phyloP scores from a whole-genome alignment of 2,329 filamentous ascomycete genomes.

The Intubia oerlemansii region DNA sequence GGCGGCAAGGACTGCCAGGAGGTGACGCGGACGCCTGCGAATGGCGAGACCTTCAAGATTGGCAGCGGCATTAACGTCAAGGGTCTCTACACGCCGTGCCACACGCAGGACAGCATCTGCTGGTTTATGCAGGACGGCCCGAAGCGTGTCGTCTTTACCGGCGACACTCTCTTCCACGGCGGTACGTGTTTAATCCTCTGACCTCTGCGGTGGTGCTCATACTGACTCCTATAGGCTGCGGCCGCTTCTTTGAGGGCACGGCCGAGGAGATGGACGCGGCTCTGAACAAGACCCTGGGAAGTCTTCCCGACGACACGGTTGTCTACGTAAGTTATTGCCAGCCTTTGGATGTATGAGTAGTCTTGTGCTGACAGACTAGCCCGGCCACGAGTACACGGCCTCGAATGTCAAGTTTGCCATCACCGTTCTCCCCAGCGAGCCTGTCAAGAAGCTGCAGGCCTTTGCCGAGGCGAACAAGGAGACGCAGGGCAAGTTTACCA shows the following conservation, averaged over 20 bases:
- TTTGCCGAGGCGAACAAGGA: conserved; percentile 65
- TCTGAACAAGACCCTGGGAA: conserved; percentile 63
- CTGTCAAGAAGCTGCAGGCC: conserved; percentile 53
- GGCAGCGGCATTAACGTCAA: conserved; percentile 60
- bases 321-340: too few relatives aligned
- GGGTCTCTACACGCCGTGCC: conserved; percentile 87
- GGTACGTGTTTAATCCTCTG: conserved; percentile 26
- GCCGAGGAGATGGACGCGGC: conserved; percentile 83
- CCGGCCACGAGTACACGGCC: conserved; percentile 97
- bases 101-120: conserved; percentile 97
- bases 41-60: conserved; percentile 62
- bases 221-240: conserved; percentile 41
- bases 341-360: too few relatives aligned
- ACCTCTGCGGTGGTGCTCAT: too few relatives aligned
- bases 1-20: conserved; percentile 64
- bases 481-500: conserved; percentile 91
- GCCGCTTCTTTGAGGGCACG: conserved; percentile 85
- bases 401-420: conserved; percentile 77
- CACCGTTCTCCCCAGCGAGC: conserved; percentile 51
- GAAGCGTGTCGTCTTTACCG: conserved; percentile 69
- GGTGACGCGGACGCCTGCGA: conserved; percentile 54
- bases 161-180: conserved; percentile 88
- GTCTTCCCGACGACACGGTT: conserved; percentile 72
- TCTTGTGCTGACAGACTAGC: not conserved
- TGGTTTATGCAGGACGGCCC: conserved; percentile 70